Evolutionary conservation across 371 early-diverging fungal genomes (phyloP).

Genomic region (Basidiobolus meristosporus): DNA sequence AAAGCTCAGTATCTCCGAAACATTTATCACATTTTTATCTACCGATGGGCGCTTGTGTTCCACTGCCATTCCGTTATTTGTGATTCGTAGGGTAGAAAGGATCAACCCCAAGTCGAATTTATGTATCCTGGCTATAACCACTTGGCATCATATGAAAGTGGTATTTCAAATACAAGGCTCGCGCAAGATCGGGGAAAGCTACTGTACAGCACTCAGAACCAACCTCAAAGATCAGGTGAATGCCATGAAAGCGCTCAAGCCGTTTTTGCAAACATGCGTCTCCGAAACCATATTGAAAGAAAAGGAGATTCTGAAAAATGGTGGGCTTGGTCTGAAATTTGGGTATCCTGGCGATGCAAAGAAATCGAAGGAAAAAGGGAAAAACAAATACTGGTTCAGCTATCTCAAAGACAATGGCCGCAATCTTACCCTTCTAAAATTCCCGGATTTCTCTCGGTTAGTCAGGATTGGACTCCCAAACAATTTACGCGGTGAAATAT

Average conservation of each 20-base stretch:
- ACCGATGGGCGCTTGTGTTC: slow-evolving; percentile 29
- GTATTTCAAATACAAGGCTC: slow-evolving; percentile 26
- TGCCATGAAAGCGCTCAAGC: slow-evolving; percentile 58
- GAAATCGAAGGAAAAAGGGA: slow-evolving; percentile 12
- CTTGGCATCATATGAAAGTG: slow-evolving; percentile 35
- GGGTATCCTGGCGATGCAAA: slow-evolving; percentile 67
- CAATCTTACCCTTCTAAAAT: slow-evolving; percentile 67
- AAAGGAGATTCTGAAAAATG: slow-evolving; percentile 16
- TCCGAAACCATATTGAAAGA: slow-evolving; percentile 50
- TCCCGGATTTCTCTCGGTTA: slow-evolving; percentile 70
- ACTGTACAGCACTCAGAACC: slow-evolving; percentile 23
- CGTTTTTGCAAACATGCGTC: slow-evolving; percentile 58
- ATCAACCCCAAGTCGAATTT: slow-evolving; percentile 19
- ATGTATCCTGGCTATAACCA: slow-evolving; percentile 27
- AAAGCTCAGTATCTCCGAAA: slow-evolving; percentile 54
- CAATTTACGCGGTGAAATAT: slow-evolving; percentile 80
- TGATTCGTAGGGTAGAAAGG: slow-evolving; percentile 77
- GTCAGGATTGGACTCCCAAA: slow-evolving; percentile 87
- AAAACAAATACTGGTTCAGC: slow-evolving; percentile 7
- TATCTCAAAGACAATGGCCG: slow-evolving; percentile 56
- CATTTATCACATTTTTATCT: slow-evolving; percentile 69
- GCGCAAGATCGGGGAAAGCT: slow-evolving; percentile 21
- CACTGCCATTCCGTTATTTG: slow-evolving; percentile 66
- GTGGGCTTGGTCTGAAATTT: slow-evolving; percentile 65
- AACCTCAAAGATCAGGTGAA: slow-evolving; percentile 37